Evolutionary conservation across 306 rosid species (phyloP), one percentile per base, ranked within the genome.

Genomic region (Lablab purpureus): DNA sequence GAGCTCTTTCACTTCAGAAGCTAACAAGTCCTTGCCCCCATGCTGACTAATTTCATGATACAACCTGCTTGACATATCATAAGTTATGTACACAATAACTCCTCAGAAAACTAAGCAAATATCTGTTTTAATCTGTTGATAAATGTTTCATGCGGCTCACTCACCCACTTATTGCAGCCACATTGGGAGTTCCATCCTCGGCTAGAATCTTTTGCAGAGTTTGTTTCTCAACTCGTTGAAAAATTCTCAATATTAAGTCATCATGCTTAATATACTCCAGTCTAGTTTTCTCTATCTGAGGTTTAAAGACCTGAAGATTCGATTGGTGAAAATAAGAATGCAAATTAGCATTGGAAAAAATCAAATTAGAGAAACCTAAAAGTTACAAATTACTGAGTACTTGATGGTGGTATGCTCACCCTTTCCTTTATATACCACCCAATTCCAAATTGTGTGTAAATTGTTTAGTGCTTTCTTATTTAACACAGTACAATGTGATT

Each of bases 141-240:
- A 73, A 40, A 54, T 66, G 65, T 30, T 65, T 43, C 43, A 50
- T 46, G 43, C 68, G 77, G 45, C 54, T 74, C 34, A 84, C 90
- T 67, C 68, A 85, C 88, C 86, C 85, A 46, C 49, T 81, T 71
- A 87, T 87, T 45, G 84, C 88, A 71, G 52, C 25, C 10, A 84
- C 82, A 74, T 87, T 81, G 1, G 87, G 90, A 70, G 88, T 67
- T 10, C 90, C 90, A 78, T 87, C 87, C 43, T 84, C 86, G 1
- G 90, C 43, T 4, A 87, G 75, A 67, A 87, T 87, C 71, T 67
- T 87, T 52, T 82, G 87, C 9, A 87, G 86, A 72, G 88, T 84
- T 84, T 79, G 88, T 76, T 87, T 78, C 28, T 84, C 88, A 65
- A 84, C 90, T 9, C 71, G 81, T 73, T 87, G 81, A 36, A 87